Conservation (phyloP, 768 basidiomycete species). For the Naganishia vishniacii region DNA sequence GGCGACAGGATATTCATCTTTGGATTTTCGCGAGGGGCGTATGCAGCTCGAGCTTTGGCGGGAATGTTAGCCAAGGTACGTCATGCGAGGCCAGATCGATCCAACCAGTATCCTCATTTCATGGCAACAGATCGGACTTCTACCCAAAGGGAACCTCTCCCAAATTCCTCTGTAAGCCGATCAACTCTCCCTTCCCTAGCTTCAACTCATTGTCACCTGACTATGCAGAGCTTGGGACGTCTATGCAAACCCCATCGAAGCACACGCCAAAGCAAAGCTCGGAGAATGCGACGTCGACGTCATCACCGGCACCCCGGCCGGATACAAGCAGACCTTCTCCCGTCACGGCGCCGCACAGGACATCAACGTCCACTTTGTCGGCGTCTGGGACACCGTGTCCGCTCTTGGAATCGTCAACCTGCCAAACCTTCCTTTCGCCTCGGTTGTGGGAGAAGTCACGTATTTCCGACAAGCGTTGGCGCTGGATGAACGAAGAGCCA, state of each 20-base stretch:
- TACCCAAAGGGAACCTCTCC: conserved; percentile 18
- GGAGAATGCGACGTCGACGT: background rate
- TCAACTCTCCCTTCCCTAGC: background rate
- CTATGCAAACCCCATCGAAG: background rate
- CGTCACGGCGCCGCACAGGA: background rate
- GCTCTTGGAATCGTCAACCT: conserved; percentile 12
- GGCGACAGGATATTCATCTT: conserved; percentile 74
- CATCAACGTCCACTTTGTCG: conserved; percentile 18
- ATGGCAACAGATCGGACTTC: conserved; percentile 1
- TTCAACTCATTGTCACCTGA: background rate
- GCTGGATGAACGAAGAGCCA: conserved; percentile 40
- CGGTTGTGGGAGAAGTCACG: conserved; percentile 28
- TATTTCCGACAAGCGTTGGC: conserved; percentile 45
- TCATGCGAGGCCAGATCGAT: background rate
- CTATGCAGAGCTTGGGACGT: conserved; percentile 13
- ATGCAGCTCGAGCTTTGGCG: conserved; percentile 66
- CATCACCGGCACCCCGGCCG: conserved; percentile 11
- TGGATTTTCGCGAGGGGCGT: conserved; percentile 74
- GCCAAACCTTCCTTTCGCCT: conserved; percentile 32
- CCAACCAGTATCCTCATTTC: background rate
- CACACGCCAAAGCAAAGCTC: background rate
- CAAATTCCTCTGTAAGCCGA: conserved; percentile 19
- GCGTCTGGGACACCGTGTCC: conserved; percentile 25
- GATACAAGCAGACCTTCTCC: conserved; percentile 18
- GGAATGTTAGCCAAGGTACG: conserved; percentile 62